phyloP scores from a whole-genome alignment of 2,329 filamentous ascomycete species.

The Xylariaceae sp. region DNA sequence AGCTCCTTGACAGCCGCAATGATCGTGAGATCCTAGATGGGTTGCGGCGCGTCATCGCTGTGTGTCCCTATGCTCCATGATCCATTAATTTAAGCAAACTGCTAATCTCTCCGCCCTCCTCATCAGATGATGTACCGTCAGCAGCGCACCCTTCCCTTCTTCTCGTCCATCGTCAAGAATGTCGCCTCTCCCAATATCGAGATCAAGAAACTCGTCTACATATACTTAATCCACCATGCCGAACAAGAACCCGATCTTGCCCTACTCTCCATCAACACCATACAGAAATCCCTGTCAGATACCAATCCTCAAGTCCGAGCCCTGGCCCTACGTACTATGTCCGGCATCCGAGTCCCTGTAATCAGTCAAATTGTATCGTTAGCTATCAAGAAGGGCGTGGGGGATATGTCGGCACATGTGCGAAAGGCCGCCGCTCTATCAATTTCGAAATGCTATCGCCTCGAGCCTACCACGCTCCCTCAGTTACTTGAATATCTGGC shows the following conservation, averaged over 20 bases:
- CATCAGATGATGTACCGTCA: constrained; percentile 88
- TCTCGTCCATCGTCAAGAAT: constrained; percentile 98
- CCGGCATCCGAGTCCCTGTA: constrained; percentile 91
- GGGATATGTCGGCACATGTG: constrained; percentile 92
- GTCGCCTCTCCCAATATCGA: constrained; percentile 90
- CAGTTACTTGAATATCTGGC: constrained; percentile 80
- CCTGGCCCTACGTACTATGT: constrained; percentile 93
- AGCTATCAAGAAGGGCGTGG: constrained; percentile 89
- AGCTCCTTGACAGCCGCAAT: constrained; percentile 87
- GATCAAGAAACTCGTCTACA: constrained; percentile 97
- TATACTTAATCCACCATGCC: constrained; percentile 94
- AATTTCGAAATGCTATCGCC: constrained; percentile 90
- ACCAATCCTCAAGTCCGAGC: constrained; percentile 85
- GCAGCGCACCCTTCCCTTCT: constrained; percentile 85
- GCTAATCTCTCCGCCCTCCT: constrained; percentile 14
- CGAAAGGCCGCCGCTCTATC: constrained; percentile 88
- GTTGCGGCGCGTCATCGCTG: constrained; percentile 80
- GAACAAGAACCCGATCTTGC: constrained; percentile 94
- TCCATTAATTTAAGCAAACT: background rate
- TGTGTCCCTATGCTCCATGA: constrained; percentile 42
- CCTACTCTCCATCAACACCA: constrained; percentile 95
- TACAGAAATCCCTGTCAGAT: constrained; percentile 95
- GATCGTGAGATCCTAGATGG: constrained; percentile 93
- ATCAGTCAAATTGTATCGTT: constrained; percentile 97
- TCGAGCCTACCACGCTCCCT: constrained; percentile 81